Base-by-base conservation (phyloP, 192 early-diverging fungal genomes). In the Funneliformis mosseae region DNA sequence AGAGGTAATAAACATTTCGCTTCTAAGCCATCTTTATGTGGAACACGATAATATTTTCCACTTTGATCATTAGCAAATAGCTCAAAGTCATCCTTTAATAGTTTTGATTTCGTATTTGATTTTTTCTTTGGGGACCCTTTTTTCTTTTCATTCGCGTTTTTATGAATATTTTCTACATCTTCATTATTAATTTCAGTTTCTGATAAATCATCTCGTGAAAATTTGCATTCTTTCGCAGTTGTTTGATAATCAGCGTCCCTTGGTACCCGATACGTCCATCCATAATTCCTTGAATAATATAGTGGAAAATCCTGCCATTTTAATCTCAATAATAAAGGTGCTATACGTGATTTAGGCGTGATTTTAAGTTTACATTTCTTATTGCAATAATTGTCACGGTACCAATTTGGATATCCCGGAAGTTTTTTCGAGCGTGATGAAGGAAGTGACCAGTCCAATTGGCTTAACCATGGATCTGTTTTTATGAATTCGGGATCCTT, bases 211-310 rank as follows among this genome's bases (percentile, higher is more conserved):
- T 80, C 76, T 63, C 23, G 11, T 3, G 80, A 42, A 59, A 86
- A 86, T n/a, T 16, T 50, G 6, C 81, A 76, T n/a, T 55, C 77
- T 10, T 28, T 80, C 0, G 39, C 43, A 39, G 79, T 81, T 21
- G 84, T 81, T 0, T 81, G 79, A 73, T 61, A 76, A 1, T 74
- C 33, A 28, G 81, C 82, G 67, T 91, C 84, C 5, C 60, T 77
- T 0, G 94, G 91, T 12, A 94, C 92, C 33, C 88, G 84, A 83
- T 91, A 99, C 33, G 91, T 92, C 98, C 98, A 98, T 16, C 97
- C 96, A 74, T 90, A 83, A 9, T 78, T 42, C 5, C 43, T 60
- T 2, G 91, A 91, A 85, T 93, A 88, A 69, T 93, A 92, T 28
- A 99, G 81, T 25, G 97, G 96, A 76, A 88, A 94, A 0, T 89